Conservation (phyloP, 768 basidiomycete species). For the Boletus fagicola region DNA sequence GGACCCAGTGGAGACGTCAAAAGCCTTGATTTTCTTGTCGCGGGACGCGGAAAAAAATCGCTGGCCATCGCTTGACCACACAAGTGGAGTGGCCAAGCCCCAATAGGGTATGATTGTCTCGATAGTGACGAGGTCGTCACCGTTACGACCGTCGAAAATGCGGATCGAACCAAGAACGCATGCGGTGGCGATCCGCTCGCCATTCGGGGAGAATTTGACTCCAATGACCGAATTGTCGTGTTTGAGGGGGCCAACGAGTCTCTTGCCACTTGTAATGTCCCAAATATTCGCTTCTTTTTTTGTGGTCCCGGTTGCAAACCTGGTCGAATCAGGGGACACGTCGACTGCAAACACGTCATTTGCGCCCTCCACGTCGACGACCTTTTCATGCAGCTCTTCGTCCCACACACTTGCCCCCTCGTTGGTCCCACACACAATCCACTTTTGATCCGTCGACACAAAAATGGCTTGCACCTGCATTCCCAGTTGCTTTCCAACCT, state of each 20-base stretch:
- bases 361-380: too few species aligned
- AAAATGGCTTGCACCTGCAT: too few species aligned
- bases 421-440: too few species aligned
- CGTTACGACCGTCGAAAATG: neutral
- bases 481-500: too few species aligned
- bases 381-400: too few species aligned
- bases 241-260: neutral
- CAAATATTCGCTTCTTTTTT: neutral
- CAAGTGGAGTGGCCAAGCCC: neutral
- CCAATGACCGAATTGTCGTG: fast-evolving
- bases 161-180: neutral
- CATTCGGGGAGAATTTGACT: neutral
- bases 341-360: too few species aligned
- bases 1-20: neutral
- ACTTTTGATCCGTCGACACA: too few species aligned
- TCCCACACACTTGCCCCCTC: too few species aligned
- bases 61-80: neutral
- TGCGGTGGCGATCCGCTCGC: neutral
- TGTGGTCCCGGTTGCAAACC: too few species aligned
- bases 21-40: neutral
- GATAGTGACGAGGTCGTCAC: neutral
- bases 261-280: fast-evolving
- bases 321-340: too few species aligned
- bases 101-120: fast-evolving
- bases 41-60: neutral